Percentiles rank a stretch among this genome's conserved stretches.
These are phyloP conservation scores for Serendipita sp. DNA, from an alignment of 768 basidiomycete genomes.

Conservation along the genomic window DNA sequence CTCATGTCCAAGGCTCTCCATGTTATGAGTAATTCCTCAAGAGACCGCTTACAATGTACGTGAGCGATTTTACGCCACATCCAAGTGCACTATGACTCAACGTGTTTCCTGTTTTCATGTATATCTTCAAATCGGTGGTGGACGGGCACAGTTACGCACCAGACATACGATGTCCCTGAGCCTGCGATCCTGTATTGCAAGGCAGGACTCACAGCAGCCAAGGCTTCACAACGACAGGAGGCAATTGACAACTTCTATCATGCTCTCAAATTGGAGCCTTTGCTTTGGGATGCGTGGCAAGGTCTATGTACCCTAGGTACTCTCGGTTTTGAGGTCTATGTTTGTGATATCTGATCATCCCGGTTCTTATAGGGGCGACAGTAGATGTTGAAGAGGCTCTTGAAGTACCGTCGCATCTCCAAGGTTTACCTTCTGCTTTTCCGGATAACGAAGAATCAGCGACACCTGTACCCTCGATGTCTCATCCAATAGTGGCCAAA, in stretches of 20 bases:
- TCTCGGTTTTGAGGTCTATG: conserved; percentile 7
- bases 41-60: neutral
- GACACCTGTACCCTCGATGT: conserved; percentile 2
- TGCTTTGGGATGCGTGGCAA: conserved; percentile 87
- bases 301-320: conserved; percentile 68
- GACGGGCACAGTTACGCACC: neutral
- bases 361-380: conserved; percentile 35
- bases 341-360: conserved; percentile 12
- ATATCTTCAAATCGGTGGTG: conserved; percentile 34
- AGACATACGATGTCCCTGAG: conserved; percentile 44
- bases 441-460: conserved; percentile 34
- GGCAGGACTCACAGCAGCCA: conserved; percentile 58
- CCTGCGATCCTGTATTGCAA: conserved; percentile 61
- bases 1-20: neutral
- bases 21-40: neutral
- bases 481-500: conserved; percentile 7
- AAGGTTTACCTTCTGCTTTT: conserved; percentile 36
- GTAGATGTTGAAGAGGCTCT: conserved; percentile 56
- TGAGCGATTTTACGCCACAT: neutral
- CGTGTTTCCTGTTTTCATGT: conserved; percentile 22
- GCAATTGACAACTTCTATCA: conserved; percentile 57
- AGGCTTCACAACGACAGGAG: conserved; percentile 60
- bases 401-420: conserved; percentile 41
- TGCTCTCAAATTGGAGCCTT: conserved; percentile 56
- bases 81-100: neutral